Evolutionary conservation across 768 basidiomycete genomes (phyloP), one percentile per base, ranked within the genome.

Genomic region (Fibroporia radiculosa): DNA sequence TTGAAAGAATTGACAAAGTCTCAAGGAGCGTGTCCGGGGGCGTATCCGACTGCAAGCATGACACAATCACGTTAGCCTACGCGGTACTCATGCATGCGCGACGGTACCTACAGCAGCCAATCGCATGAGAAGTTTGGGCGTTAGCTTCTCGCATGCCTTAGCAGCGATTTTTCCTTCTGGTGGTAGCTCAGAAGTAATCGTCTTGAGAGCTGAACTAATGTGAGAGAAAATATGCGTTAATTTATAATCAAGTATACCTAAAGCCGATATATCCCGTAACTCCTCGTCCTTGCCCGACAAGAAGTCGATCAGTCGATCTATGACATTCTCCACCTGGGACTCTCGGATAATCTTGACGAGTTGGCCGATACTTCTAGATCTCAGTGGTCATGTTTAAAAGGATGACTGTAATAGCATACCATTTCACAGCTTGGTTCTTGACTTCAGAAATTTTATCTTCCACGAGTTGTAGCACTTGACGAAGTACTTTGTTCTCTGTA

Each of bases 371-470:
- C 93, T 97, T 49, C 4, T n/a, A n/a, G n/a, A n/a, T n/a, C n/a
- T n/a, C n/a, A n/a, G n/a, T n/a, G n/a, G n/a, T n/a, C n/a, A n/a
- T n/a, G n/a, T n/a, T n/a, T n/a, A n/a, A n/a, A n/a, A n/a, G 4
- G 1, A 19, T 18, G 12, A 14, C 14, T 19, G 25, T 13, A 18
- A 28, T n/a, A 38, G 26, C 75, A 42, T 54, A 88, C 95, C 92
- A 93, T 69, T 93, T 92, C 10, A 96, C 95, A 2, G 92, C 91
- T 62, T 90, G 85, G 58, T 96, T 96, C 72, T 98, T 98, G 52
- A 98, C 96, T 70, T 99, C 96, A 6, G 92, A 92, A 54, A 93
- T 97, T 65, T 84, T 85, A 67, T 99, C 96, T 59, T 89, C 86
- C 4, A 97, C 84, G 16, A 97, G 75, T 26, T 78, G 71, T 33